Evolutionary conservation across 371 early-diverging fungal genomes (phyloP), one percentile per base, ranked within the genome.

Genomic region (Zopfochytrium polystomum): DNA sequence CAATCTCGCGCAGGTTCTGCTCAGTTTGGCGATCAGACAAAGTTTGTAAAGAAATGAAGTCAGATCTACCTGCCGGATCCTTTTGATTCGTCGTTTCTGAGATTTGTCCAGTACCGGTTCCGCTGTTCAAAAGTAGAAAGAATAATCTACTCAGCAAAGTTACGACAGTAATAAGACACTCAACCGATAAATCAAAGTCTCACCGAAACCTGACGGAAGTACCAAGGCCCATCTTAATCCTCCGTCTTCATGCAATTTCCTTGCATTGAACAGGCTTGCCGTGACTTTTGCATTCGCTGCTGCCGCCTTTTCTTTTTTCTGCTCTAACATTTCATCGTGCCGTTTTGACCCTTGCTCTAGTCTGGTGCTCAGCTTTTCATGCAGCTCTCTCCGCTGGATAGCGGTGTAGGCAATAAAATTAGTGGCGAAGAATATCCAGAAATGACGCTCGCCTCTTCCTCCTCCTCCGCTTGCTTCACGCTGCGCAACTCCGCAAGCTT

Each of bases 251-350:
- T 23, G 25, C 1, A 48, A 27, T 34, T 34, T n/a, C 26, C 55
- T 47, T 11, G 56, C 31, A 48, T 56, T 63, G 30, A 48, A 7
- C 13, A 25, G 9, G 23, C 25, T 26, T 25, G 61, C 46, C 18
- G 56, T 42, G 7, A 31, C 55, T 33, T 33, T n/a, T 22, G 69
- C 63, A 60, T 69, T 63, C 20, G 60, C 61, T 22, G n/a, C 32
- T 6, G 69, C 65, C 11, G 65, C 69, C 18, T 50, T 13, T n/a
- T 55, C 57, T 44, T 65, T 69, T 23, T 54, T 57, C n/a, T 55
- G 59, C 29, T 58, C 35, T 18, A 65, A 23, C 9, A 55, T 11
- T 32, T 65, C 58, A 29, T 49, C 43, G 53, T 69, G 57, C 3
- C 69, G 60, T 2, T 38, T 29, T 3, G 61, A 22, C 46, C 63